Evolutionary conservation across 2,329 filamentous ascomycete species (phyloP), one percentile per base, ranked within the genome.

Genomic region (Aureobasidium melanogenum): DNA sequence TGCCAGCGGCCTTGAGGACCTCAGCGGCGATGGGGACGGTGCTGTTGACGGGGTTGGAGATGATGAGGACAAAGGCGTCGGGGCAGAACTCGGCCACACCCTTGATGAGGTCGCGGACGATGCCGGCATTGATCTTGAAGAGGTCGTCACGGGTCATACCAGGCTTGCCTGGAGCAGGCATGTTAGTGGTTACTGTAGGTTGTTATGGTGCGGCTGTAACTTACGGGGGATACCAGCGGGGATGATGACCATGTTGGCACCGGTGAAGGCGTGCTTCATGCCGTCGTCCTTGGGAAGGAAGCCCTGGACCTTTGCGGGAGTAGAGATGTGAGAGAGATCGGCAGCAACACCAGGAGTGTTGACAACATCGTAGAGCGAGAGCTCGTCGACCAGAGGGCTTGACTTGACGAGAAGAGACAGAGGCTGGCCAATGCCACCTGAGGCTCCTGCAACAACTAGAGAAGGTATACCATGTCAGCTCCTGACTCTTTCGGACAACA

Each of bases 131-230:
- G 83, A 97, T 96, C 81, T 97, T 97, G 88, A 99, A 99, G 63
- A 99, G 89, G 75, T 97, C 94, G 72, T 99, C 94, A 80, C 94
- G 91, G 77, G 89, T 97, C 94, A 99, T 99, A 72, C 94, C 94
- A 70, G 94, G 94, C 84, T 97, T 97, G 80, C 93, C 93, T 97
- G 66, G 47, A 24, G n/a, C 10, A 30, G 30, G 22, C 4, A n/a
- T 43, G 55, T 58, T 47, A 58, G 55, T 32, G 2, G 34, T 8
- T 46, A 26, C 14, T 26, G 30, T 26, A 26, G 39, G 17, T 6
- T 46, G 26, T 8, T 24, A 12, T n/a, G 32, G 17, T 28, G 30
- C 15, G 12, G 36, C 14, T 3, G 9, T 19, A 34, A 67, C 72
- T 69, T 68, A 96, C 94, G 91, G 73, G 94, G 94, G 84, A 99